Evolutionary conservation across 371 early-diverging fungal genomes (phyloP), one percentile per base, ranked within the genome.

Genomic region (Rhizopus microsporus): DNA sequence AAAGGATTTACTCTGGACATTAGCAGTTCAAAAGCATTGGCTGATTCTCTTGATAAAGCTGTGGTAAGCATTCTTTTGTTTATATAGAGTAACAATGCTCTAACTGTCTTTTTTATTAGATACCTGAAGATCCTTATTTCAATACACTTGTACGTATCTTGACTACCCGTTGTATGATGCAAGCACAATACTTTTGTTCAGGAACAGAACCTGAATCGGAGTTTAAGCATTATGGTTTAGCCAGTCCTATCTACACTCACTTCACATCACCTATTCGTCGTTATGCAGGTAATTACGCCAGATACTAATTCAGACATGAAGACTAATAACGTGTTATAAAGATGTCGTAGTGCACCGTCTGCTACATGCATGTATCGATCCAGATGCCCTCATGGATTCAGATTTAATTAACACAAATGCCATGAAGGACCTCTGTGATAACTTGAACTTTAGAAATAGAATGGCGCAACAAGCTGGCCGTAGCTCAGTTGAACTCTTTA

Each of bases 251-350:
- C 51, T 95, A 95, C 75, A 95, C 95, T 7, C 95, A 95, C 69
- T 95, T 95, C 60, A 95, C 96, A 7, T 97, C 97, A 3, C 99
- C 99, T 17, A 99, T 99, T 71, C 87, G 95, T 68, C 88, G 95
- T 74, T 94, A 94, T 70, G 82, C 94, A 48, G 91, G 89, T 87
- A 76, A 44, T 23, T 23, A 23, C 23, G 2, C 23, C 23, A 23
- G 23, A 23, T 23, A 23, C 23, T 23, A 23, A 23, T 2, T 23
- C 23, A 23, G 23, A 23, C 2, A 23, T 23, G 23, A 23, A 23
- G 23, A 23, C 23, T 23, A 23, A 23, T 2, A 2, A 23, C 2
- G 23, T 23, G 2, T 12, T 43, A 9, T 46, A 54, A 80, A 82
- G 99, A 99, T 85, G 83, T 99, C 29, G 81, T 96, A 60, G 99